A percentile compares a stretch with the other conserved stretches of the same genome.
These are phyloP conservation scores for Zygosaccharomyces sapae DNA, from an alignment of 1,139 yeast species.

Conservation along the genomic window DNA sequence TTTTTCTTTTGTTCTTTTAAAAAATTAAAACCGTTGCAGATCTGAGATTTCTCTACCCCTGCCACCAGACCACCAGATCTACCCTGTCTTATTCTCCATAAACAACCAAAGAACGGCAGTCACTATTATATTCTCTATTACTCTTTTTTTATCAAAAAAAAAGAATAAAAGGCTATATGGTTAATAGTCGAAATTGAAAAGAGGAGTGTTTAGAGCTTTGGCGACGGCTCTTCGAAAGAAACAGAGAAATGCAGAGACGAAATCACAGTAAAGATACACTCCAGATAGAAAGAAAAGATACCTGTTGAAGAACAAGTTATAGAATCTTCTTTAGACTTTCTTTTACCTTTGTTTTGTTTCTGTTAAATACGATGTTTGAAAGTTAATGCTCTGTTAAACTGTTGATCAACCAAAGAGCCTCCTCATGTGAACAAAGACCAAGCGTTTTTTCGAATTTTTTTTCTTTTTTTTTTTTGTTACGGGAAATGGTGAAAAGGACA, in stretches of 20 bases:
- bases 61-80: slow-evolving; percentile 8
- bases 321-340: too few relatives aligned
- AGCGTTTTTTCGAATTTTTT: not conserved
- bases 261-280: too few relatives aligned
- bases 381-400: too few relatives aligned
- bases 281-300: too few relatives aligned
- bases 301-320: too few relatives aligned
- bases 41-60: slow-evolving; percentile 7
- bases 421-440: slow-evolving; percentile 2
- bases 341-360: too few relatives aligned
- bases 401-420: not conserved
- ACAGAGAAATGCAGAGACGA: not conserved
- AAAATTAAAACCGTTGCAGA: slow-evolving; percentile 1
- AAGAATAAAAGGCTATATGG: not conserved
- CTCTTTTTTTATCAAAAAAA: not conserved
- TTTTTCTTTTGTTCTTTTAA: too few relatives aligned
- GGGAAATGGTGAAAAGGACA: not conserved
- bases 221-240: not conserved
- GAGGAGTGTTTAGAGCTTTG: not conserved
- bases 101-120: slow-evolving; percentile 1
- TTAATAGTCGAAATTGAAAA: too few relatives aligned
- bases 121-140: not conserved
- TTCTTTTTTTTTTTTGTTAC: not conserved
- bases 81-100: slow-evolving; percentile 4
- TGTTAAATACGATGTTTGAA: too few relatives aligned